These are phyloP conservation scores for Mediolabrus comicus DNA, from an alignment of 108 stramenopile species.

Conservation along the genomic window DNA sequence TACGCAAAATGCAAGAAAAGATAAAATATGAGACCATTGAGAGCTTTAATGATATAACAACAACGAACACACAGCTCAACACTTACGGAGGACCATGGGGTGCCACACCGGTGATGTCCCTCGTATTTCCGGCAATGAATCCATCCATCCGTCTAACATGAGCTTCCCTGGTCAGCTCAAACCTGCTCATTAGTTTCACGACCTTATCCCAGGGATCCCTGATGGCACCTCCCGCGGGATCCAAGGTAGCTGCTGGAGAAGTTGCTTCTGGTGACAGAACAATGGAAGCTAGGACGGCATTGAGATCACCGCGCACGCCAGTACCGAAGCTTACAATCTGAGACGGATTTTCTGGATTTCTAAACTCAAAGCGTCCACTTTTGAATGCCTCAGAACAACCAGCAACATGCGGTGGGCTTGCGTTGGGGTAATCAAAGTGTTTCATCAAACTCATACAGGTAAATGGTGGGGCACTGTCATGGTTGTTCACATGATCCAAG, in stretches of 20 bases:
- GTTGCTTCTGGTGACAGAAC: constrained; percentile 28
- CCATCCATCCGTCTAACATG: constrained; percentile 13
- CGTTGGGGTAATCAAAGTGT: constrained; percentile 50
- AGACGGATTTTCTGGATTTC: constrained; percentile 1
- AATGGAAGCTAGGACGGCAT: constrained; percentile 39
- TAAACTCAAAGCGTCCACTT: constrained; percentile 5
- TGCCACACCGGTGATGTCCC: not conserved
- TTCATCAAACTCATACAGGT: constrained; percentile 35
- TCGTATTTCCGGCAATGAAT: not conserved
- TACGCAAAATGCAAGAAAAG: too few relatives aligned
- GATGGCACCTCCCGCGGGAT: constrained; percentile 34
- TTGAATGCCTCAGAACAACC: constrained; percentile 23
- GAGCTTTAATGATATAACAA: too few relatives aligned
- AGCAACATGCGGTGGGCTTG: constrained; percentile 44
- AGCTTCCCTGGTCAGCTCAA: constrained; percentile 22
- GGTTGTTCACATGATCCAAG: constrained; percentile 42
- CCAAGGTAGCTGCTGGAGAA: constrained; percentile 18
- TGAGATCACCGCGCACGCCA: constrained; percentile 35
- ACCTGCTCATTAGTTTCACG: constrained; percentile 26
- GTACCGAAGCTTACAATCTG: constrained; percentile 20
- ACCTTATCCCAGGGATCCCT: constrained; percentile 40
- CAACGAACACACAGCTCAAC: too few relatives aligned
- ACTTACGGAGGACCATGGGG: constrained; percentile 24
- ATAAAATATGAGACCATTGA: too few relatives aligned
- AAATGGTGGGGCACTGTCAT: constrained; percentile 57